Evolutionary conservation across 306 rosid species (phyloP).

Genomic region (Elaeagnus macrophylla): DNA sequence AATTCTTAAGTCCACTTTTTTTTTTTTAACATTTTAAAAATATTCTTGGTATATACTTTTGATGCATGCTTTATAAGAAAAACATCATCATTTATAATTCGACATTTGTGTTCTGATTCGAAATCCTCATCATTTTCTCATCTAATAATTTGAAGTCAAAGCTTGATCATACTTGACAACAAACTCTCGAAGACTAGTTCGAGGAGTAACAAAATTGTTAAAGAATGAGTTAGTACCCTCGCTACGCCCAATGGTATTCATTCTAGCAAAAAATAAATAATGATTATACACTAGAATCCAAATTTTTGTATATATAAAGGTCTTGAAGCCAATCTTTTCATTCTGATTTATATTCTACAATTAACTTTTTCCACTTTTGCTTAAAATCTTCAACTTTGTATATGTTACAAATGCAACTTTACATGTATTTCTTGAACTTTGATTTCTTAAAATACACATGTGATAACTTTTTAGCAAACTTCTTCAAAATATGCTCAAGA

Average conservation of each 20-base stretch:
- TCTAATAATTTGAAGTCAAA: background rate
- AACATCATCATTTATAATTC: constrained; percentile 1
- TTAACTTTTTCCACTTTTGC: too few species aligned
- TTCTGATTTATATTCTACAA: too few species aligned
- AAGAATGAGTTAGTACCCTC: background rate
- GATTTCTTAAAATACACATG: background rate
- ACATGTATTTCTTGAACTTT: too few species aligned
- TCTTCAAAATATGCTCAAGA: background rate
- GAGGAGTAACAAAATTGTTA: background rate
- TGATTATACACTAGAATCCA: background rate
- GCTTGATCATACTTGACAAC: background rate
- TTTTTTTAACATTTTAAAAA: background rate
- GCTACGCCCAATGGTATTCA: background rate
- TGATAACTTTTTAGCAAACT: too few species aligned
- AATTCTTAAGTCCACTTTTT: background rate
- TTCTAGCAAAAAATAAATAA: background rate
- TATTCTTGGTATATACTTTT: background rate
- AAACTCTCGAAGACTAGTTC: background rate
- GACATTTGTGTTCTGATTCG: background rate
- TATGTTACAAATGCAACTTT: too few species aligned
- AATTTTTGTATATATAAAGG: too few species aligned
- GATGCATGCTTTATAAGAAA: constrained; percentile 1
- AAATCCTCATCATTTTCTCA: too few species aligned
- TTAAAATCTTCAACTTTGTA: too few species aligned
- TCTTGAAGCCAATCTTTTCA: too few species aligned